These are phyloP conservation scores for Capronia epimyces DNA, from an alignment of 2,329 filamentous ascomycete genomes.

Conservation along the genomic window DNA sequence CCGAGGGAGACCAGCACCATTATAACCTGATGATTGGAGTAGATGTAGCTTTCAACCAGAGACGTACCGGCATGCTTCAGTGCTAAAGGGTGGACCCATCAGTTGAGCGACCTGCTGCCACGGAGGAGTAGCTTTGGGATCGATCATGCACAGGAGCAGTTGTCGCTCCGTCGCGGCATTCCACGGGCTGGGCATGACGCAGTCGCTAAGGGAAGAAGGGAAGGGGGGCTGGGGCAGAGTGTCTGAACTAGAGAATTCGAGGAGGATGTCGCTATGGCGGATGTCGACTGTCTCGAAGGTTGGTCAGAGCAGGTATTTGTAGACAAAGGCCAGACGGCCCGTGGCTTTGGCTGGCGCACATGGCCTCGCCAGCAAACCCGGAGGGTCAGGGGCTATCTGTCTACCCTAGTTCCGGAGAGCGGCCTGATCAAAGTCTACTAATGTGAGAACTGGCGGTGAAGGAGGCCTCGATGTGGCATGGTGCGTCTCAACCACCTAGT, in stretches of 20 bases:
- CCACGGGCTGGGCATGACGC: slow-evolving; percentile 15
- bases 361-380: slow-evolving; percentile 1
- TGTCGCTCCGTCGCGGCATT: slow-evolving; percentile 17
- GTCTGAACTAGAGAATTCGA: background rate
- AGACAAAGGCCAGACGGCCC: background rate
- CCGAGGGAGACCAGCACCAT: slow-evolving; percentile 3
- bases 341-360: no score
- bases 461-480: background rate
- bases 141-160: slow-evolving; percentile 23
- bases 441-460: slow-evolving; percentile 1
- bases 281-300: background rate
- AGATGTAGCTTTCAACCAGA: background rate
- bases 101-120: slow-evolving; percentile 18
- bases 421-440: slow-evolving; percentile 9
- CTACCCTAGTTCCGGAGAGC: slow-evolving; percentile 8
- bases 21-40: slow-evolving; percentile 5
- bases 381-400: background rate
- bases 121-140: slow-evolving; percentile 18
- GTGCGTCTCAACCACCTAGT: background rate
- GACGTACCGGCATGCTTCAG: slow-evolving; percentile 25
- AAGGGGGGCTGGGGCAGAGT: no score
- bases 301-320: slow-evolving; percentile 1
- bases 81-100: slow-evolving; percentile 21
- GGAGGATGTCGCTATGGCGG: background rate
- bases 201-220: background rate